Evolutionary conservation across 2,329 filamentous ascomycete species (phyloP).

Genomic region (Penicillium sp.): DNA sequence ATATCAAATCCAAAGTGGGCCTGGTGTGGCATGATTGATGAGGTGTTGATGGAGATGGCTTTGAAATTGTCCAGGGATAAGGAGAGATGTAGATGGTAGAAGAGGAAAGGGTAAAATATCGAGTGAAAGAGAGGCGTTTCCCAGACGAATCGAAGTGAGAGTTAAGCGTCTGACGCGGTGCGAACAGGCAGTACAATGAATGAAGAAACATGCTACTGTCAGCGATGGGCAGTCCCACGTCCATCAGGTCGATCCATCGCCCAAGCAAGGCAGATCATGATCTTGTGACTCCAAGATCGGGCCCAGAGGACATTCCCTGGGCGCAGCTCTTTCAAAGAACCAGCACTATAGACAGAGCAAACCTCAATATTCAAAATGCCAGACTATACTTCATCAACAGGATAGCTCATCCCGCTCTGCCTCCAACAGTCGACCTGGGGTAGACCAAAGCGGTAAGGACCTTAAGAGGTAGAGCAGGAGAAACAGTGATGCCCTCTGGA

Average conservation of each 20-base stretch:
- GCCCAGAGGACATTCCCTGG: not conserved
- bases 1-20: no score
- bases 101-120: not conserved
- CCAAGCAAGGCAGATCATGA: not conserved
- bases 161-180: not conserved
- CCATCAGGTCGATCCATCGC: not conserved
- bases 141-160: not conserved
- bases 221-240: not conserved
- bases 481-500: not conserved
- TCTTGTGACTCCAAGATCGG: not conserved
- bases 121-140: no score
- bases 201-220: not conserved
- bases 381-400: no score
- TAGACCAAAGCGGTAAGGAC: not conserved
- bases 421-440: no score
- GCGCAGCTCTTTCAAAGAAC: no score
- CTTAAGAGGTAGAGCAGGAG: no score
- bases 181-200: not conserved
- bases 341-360: no score
- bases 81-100: not conserved
- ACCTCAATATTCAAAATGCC: no score
- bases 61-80: no score
- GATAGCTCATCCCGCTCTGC: no score
- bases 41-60: no score
- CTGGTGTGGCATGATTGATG: no score